A percentile compares a stretch with the other conserved stretches of the same genome.
Conservation (phyloP, 2,329 filamentous ascomycete species). For the Neofusicoccum parvum region DNA sequence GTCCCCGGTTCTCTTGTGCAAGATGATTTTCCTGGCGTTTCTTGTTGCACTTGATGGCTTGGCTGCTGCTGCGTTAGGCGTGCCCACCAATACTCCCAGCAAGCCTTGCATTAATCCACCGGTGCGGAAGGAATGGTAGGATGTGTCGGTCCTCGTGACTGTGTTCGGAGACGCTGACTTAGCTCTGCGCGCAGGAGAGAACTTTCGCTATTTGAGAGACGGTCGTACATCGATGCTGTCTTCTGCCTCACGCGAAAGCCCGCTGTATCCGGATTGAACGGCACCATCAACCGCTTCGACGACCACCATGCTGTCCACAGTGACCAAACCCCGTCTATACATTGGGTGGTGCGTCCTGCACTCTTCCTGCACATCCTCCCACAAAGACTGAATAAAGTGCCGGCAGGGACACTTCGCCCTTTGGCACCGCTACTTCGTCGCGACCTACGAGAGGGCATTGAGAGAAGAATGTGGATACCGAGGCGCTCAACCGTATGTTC, state of each 20-base stretch:
- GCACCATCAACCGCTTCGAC: slow-evolving; percentile 29
- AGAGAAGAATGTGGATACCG: slow-evolving; percentile 46
- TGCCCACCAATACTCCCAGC: slow-evolving; percentile 7
- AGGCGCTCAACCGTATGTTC: slow-evolving; percentile 51
- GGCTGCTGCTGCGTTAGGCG: slow-evolving; percentile 22
- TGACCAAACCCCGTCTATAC: slow-evolving; percentile 28
- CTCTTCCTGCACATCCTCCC: too few relatives aligned
- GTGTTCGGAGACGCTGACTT: neutral
- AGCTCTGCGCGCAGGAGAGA: slow-evolving; percentile 25
- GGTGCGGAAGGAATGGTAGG: slow-evolving; percentile 28
- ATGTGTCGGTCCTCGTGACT: neutral
- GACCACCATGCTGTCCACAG: slow-evolving; percentile 30
- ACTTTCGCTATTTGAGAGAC: slow-evolving; percentile 25
- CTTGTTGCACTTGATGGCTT: slow-evolving; percentile 21
- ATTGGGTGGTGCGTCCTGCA: slow-evolving; percentile 27
- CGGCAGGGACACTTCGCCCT: slow-evolving; percentile 35
- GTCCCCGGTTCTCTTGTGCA: neutral
- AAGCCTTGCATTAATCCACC: slow-evolving; percentile 25
- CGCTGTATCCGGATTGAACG: slow-evolving; percentile 25
- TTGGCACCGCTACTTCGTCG: slow-evolving; percentile 48
- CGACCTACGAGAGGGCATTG: slow-evolving; percentile 46
- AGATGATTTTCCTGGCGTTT: neutral
- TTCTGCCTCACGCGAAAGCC: slow-evolving; percentile 27
- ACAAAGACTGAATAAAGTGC: neutral
- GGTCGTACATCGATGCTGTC: slow-evolving; percentile 31